Base-by-base conservation (phyloP, 805 yeast genomes). In the Candida saitoana region DNA sequence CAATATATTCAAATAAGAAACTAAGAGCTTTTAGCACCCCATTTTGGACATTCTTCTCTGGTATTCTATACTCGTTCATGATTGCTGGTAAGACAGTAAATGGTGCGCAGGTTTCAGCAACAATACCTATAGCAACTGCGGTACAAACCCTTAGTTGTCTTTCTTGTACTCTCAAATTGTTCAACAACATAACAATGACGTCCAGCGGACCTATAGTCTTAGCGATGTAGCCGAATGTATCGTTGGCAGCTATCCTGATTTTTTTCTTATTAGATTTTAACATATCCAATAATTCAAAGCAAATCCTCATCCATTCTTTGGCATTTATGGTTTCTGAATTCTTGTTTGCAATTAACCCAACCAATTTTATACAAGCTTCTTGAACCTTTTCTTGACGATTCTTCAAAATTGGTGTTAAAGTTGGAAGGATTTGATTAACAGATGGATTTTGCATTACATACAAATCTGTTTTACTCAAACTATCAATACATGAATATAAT, bases 51-150 rank as follows among this genome's bases (percentile, higher is more conserved):
- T 90, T 89, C 38, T 81, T 79, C 47, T 90, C 97, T 0, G 96
- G 96, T 2, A 87, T 84, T 41, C 95, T 73, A 59, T 91, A 93
- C 61, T 93, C 99, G 61, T 91, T 89, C 95, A 93, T 86, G 39
- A 93, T 67, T 0, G 96, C 95, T 0, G 99, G 99, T 6, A 93
- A 62, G 0, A 91, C 95, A 0, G 97, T 87, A 62, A 86, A 93
- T 0, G 98, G 96, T 0, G 87, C 79, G 61, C 98, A 93, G 0
- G 85, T 80, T 44, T 90, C 93, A 0, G 98, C 98, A 6, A 93
- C 95, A 51, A 93, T 89, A 29, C 96, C 99, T 49, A 93, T 87
- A 0, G 99, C 99, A 32, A 93, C 97, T 4, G 99, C 96, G 0
- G 98, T 88, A 60, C 96, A 91, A 6, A 93, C 96, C 56, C 99